These are phyloP conservation scores for Teratosphaeria viscida DNA, from an alignment of 2,329 filamentous ascomycete genomes.

Conservation along the genomic window DNA sequence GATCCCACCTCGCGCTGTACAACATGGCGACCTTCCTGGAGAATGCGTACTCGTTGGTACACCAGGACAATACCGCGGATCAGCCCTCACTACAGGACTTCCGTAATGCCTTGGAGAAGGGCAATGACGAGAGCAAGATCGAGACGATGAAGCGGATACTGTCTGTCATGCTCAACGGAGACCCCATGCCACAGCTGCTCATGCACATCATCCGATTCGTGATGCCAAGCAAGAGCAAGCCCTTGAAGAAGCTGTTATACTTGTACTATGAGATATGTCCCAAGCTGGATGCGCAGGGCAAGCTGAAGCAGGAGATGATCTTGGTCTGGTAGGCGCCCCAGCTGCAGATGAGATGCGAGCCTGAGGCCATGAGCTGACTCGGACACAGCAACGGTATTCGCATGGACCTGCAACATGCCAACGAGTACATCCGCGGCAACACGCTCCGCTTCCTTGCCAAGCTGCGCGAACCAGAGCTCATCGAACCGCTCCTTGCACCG, in stretches of 20 bases:
- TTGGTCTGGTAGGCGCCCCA: conserved; percentile 66
- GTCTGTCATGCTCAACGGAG: conserved; percentile 95
- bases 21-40: conserved; percentile 93
- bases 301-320: conserved; percentile 99
- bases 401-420: conserved; percentile 92
- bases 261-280: conserved; percentile 99
- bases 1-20: conserved; percentile 17
- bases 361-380: not conserved
- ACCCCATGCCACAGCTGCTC: conserved; percentile 85
- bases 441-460: conserved; percentile 98
- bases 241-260: conserved; percentile 94
- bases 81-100: conserved; percentile 83
- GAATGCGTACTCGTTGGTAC: conserved; percentile 89
- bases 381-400: conserved; percentile 78
- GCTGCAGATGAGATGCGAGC: not conserved
- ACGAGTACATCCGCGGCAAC: conserved; percentile 96
- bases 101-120: conserved; percentile 49
- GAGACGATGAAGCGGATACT: conserved; percentile 78
- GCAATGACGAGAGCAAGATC: conserved; percentile 29
- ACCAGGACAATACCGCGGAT: conserved; percentile 93
- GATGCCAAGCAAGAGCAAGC: conserved; percentile 96
- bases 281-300: conserved; percentile 82
- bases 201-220: conserved; percentile 99
- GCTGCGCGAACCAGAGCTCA: conserved; percentile 85
- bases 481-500: conserved; percentile 89